Conservation (phyloP, 805 yeast genomes). For the Candida qinlingensis region DNA sequence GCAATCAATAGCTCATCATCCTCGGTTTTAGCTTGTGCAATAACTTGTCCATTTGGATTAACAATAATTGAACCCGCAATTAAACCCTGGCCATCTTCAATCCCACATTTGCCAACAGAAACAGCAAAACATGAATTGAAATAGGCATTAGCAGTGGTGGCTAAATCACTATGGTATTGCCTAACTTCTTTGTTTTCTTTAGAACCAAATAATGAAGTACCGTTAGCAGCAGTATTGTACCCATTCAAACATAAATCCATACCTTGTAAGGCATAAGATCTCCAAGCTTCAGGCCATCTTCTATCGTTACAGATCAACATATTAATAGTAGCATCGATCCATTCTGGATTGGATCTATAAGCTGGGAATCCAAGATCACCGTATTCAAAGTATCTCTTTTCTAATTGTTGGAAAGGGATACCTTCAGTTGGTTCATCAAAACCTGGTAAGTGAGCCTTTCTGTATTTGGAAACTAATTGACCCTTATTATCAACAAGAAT, state of each 20-base stretch:
- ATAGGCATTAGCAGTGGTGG: conserved; percentile 31
- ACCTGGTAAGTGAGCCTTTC: conserved; percentile 36
- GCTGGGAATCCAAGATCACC: conserved; percentile 36
- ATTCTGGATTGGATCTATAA: conserved; percentile 28
- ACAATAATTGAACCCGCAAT: conserved; percentile 33
- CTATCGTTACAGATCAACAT: conserved; percentile 36
- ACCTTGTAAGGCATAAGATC: conserved; percentile 34
- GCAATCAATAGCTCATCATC: conserved; percentile 30
- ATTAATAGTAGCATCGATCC: conserved; percentile 34
- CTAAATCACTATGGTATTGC: conserved; percentile 30
- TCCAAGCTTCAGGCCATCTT: conserved; percentile 40
- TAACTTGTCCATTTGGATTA: conserved; percentile 31
- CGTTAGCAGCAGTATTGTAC: conserved; percentile 33
- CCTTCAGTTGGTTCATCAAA: conserved; percentile 8
- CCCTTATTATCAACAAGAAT: conserved; percentile 31
- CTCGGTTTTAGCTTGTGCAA: conserved; percentile 31
- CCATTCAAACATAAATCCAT: conserved; percentile 35
- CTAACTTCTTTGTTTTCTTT: conserved; percentile 28
- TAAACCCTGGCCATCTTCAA: conserved; percentile 32
- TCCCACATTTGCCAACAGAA: conserved; percentile 32
- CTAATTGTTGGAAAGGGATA: conserved; percentile 31
- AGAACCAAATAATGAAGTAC: conserved; percentile 29
- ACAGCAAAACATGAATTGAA: conserved; percentile 31
- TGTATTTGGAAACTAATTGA: conserved; percentile 27
- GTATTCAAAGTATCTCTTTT: conserved; percentile 33